Percentiles rank a stretch among this genome's conserved stretches.
phyloP scores from a whole-genome alignment of 148 eudicot genomes.

The Selenicereus undatus region DNA sequence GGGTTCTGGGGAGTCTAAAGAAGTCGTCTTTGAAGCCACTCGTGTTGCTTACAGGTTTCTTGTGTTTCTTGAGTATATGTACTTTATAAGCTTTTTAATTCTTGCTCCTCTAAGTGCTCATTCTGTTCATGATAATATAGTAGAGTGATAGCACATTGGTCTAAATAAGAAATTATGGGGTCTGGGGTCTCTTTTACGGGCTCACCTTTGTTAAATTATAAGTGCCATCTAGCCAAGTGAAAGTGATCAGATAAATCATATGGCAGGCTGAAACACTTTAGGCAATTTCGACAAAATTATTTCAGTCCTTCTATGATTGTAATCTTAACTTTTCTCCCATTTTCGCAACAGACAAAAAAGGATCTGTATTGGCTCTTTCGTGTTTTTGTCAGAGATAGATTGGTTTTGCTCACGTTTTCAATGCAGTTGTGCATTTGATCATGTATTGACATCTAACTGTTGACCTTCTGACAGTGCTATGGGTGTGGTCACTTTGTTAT shows the following conservation, averaged over 20 bases:
- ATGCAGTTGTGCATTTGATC: neutral
- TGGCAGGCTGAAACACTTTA: neutral
- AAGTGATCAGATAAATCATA: neutral
- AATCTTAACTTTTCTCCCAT: neutral
- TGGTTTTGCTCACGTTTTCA: neutral
- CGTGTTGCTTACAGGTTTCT: constrained; percentile 97
- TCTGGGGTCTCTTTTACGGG: neutral
- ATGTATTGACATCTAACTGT: constrained; percentile 5
- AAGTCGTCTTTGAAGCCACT: constrained; percentile 84
- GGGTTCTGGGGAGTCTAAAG: constrained; percentile 81
- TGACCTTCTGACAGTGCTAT: constrained; percentile 57
- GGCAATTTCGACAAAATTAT: neutral
- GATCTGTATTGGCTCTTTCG: neutral
- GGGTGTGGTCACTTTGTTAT: constrained; percentile 76
- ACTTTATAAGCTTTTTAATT: neutral
- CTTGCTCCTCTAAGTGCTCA: neutral
- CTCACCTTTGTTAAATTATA: neutral
- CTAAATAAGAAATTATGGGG: neutral
- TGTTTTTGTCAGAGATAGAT: neutral
- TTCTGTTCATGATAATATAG: neutral
- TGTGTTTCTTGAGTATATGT: neutral
- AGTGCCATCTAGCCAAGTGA: neutral
- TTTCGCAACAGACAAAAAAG: neutral
- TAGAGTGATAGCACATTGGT: neutral
- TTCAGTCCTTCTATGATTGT: too few species aligned